A percentile compares a stretch with the other conserved stretches of the same genome.
Conservation (phyloP, 805 yeast species). For the Komagataella populi region DNA sequence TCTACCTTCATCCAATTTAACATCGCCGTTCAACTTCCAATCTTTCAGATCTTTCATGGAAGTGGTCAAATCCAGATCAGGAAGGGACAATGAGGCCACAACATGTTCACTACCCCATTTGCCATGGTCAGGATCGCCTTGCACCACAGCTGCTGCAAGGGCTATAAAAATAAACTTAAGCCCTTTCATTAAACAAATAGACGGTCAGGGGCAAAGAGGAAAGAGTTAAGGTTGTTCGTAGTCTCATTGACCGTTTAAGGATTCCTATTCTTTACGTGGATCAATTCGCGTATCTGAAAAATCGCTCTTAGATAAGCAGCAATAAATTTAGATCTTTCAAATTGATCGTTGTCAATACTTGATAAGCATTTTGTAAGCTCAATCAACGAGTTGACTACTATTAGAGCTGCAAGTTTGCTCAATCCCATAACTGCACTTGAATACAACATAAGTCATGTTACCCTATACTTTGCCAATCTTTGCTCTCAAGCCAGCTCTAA, state of each 20-base stretch:
- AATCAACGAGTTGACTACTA: too few species aligned
- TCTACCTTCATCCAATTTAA: constrained; percentile 37
- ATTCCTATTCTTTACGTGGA: not conserved
- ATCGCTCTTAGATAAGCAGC: not conserved
- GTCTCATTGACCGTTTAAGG: not conserved
- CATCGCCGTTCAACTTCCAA: constrained; percentile 17
- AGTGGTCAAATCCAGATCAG: not conserved
- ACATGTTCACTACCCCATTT: not conserved
- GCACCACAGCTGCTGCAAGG: not conserved
- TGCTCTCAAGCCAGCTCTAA: not conserved
- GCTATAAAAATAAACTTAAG: not conserved
- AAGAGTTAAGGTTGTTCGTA: not conserved
- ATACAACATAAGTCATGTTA: too few species aligned
- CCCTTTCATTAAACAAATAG: not conserved
- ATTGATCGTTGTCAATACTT: too few species aligned
- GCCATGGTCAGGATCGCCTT: not conserved
- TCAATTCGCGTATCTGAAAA: not conserved
- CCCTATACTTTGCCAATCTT: not conserved
- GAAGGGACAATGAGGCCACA: not conserved
- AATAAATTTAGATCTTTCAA: not conserved
- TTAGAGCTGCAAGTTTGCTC: not conserved
- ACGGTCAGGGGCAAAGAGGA: not conserved
- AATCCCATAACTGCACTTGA: too few species aligned
- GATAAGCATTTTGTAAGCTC: too few species aligned
- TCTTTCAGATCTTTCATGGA: not conserved